A percentile compares a stretch with the other conserved stretches of the same genome.
Evolutionary conservation across 2,329 filamentous ascomycete species (phyloP).

Genomic region (Orbilia quercus): DNA sequence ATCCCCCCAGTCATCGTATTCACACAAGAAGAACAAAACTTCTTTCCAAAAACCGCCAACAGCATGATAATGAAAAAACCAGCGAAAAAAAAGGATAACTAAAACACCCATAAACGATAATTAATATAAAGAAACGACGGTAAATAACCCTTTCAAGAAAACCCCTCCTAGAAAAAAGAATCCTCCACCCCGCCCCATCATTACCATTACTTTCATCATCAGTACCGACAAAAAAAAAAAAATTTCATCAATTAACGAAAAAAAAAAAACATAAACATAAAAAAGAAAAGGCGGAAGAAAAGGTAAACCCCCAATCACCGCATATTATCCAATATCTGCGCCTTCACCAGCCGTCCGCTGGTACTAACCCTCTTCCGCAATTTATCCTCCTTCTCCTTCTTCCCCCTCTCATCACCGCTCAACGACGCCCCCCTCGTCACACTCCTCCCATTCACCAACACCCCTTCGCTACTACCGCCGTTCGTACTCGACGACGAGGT

Average conservation of each 20-base stretch:
- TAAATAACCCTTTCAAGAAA: slow-evolving; percentile 8
- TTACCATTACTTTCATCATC: slow-evolving; percentile 12
- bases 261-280: no score
- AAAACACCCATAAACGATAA: slow-evolving; percentile 3
- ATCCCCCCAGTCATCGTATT: background rate
- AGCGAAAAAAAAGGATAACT: background rate
- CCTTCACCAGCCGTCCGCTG: slow-evolving; percentile 71
- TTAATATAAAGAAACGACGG: background rate
- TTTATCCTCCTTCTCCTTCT: slow-evolving; percentile 72
- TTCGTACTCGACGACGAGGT: slow-evolving; percentile 56
- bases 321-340: slow-evolving; percentile 50
- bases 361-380: slow-evolving; percentile 83
- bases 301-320: slow-evolving; percentile 20
- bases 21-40: slow-evolving; percentile 5
- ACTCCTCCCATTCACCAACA: slow-evolving; percentile 2
- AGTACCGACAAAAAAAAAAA: no score
- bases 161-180: no score
- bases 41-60: background rate
- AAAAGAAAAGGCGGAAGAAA: background rate
- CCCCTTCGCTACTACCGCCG: slow-evolving; percentile 57
- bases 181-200: background rate
- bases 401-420: slow-evolving; percentile 63
- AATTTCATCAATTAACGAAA: no score
- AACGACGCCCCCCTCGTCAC: slow-evolving; percentile 51
- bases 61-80: background rate